Evolutionary conservation across 1,139 yeast genomes (phyloP).

Genomic region (Yamadazyma atlantica): DNA sequence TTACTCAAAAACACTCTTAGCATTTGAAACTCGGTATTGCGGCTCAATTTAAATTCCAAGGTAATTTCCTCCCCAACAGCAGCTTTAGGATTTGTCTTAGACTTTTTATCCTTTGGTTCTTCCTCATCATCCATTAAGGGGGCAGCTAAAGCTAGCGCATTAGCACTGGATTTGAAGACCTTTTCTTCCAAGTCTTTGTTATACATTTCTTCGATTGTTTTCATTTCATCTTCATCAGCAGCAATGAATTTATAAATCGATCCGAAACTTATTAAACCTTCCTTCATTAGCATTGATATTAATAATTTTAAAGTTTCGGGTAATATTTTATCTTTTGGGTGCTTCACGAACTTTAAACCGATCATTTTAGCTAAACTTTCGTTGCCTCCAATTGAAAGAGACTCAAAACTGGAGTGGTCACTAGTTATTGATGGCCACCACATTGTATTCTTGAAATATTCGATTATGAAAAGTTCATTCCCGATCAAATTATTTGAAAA

Average conservation of each 20-base stretch:
- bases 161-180: constrained; percentile 65
- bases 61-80: constrained; percentile 5
- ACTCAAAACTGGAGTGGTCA: constrained; percentile 29
- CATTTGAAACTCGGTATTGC: constrained; percentile 37
- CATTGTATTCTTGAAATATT: constrained; percentile 49
- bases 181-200: constrained; percentile 57
- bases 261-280: constrained; percentile 66
- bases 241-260: constrained; percentile 56
- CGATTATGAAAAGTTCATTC: constrained; percentile 46
- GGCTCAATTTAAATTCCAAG: constrained; percentile 19
- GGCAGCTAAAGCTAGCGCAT: constrained; percentile 85
- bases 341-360: constrained; percentile 52
- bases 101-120: constrained; percentile 16
- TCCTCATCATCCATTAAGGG: constrained; percentile 64
- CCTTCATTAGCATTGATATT: constrained; percentile 60
- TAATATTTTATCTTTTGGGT: constrained; percentile 29
- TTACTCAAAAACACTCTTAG: constrained; percentile 55
- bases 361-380: constrained; percentile 61
- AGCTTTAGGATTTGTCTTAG: constrained; percentile 7
- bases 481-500: constrained; percentile 44
- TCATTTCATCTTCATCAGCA: constrained; percentile 46
- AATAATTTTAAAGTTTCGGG: constrained; percentile 50
- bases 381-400: constrained; percentile 58
- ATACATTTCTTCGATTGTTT: constrained; percentile 43
- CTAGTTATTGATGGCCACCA: constrained; percentile 62